Conservation (phyloP, 176 grass and related monocot species). For the Miscanthus lutarioriparius region DNA sequence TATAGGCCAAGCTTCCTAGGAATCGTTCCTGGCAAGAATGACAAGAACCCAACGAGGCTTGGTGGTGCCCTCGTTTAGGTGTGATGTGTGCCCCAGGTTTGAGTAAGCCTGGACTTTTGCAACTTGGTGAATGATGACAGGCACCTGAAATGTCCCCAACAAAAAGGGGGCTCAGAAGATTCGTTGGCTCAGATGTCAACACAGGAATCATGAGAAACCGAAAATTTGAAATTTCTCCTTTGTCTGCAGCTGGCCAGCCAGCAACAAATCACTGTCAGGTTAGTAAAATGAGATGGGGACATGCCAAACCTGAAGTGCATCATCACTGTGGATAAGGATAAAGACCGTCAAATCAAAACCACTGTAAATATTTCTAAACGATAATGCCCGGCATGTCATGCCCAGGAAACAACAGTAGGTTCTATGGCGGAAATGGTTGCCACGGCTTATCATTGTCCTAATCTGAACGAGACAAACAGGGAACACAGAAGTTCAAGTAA, state of each 20-base stretch:
- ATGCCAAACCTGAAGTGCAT: background rate
- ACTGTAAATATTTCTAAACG: background rate
- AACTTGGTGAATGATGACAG: constrained; percentile 5
- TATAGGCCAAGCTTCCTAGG: no score
- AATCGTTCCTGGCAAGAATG: no score
- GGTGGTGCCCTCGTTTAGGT: background rate
- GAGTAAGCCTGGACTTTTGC: background rate
- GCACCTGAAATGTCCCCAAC: background rate
- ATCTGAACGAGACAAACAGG: background rate
- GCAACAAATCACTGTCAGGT: background rate
- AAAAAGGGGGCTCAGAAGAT: background rate
- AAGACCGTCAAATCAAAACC: background rate
- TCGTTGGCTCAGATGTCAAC: background rate
- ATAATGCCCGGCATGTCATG: background rate
- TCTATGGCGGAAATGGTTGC: constrained; percentile 20
- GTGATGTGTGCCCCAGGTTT: background rate
- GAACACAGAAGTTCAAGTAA: background rate
- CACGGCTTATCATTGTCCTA: background rate
- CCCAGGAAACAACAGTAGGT: background rate
- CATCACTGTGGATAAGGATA: background rate
- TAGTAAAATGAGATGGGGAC: background rate
- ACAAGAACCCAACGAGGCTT: no score
- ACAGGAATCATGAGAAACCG: background rate
- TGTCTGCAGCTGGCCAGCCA: background rate
- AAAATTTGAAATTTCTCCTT: background rate